These are phyloP conservation scores for Nicotiana tabacum DNA, from an alignment of 257 asterid species.

Conservation along the genomic window DNA sequence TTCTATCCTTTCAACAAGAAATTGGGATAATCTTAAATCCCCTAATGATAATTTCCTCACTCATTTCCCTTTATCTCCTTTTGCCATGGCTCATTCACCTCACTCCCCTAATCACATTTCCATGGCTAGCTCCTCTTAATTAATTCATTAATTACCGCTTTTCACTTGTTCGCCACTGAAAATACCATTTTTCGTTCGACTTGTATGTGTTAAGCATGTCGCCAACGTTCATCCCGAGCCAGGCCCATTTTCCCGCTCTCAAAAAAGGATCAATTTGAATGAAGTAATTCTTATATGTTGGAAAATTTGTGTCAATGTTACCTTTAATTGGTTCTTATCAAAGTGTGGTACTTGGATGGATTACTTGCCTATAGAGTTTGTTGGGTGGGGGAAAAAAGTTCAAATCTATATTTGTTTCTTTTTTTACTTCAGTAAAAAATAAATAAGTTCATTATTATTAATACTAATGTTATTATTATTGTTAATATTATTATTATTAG, in stretches of 20 bases:
- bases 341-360: neutral
- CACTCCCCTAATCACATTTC: neutral
- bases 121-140: neutral
- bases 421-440: neutral
- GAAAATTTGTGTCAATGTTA: neutral
- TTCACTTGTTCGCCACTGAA: too few species aligned
- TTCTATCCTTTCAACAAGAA: neutral
- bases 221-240: too few species aligned
- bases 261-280: neutral
- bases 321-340: neutral
- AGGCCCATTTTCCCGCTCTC: neutral
- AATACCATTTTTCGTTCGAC: too few species aligned
- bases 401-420: neutral
- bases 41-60: slow-evolving; percentile 7
- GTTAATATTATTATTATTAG: neutral
- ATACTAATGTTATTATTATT: neutral
- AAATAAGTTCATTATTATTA: neutral
- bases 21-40: slow-evolving; percentile 1
- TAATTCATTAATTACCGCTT: neutral
- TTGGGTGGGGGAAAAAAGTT: neutral
- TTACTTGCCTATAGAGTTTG: neutral
- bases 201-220: too few species aligned
- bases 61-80: neutral
- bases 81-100: neutral
- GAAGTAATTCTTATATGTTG: neutral